Base-by-base conservation (phyloP, 352 stramenopile genomes). In the Blastocystis sp. region DNA sequence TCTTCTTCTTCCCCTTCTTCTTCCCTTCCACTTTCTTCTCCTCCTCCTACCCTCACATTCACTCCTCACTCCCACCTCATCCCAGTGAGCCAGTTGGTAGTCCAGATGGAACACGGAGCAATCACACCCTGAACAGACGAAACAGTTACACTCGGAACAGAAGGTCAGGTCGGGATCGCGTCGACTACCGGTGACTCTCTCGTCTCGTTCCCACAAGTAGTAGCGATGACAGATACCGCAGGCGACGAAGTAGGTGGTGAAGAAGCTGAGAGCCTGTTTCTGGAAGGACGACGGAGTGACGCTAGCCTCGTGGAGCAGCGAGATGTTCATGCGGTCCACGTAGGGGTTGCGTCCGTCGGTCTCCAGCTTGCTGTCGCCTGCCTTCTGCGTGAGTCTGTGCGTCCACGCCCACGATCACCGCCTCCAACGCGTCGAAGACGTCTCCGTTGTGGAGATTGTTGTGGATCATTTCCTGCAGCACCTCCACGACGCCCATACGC, bases 131-230 rank as follows among this genome's bases (percentile, higher is more conserved):
- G 91, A 93, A 88, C 96, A 98, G 9, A 98, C 96, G 77, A 97
- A 94, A 87, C 95, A 98, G 89, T 98, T 97, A 89, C 94, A 98
- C 90, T 98, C 96, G 44, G 91, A 90, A 87, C 96, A 98, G 88
- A 97, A 98, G 78, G 94, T 95, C 56, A 93, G 95, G 87, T 96
- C 91, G 63, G 24, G 8, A 38, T 78, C 44, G 3, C 32, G 18
- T 29, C 49, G 24, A 46, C 67, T 78, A 78, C 48, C 4, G 16
- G 3, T 78, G 9, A 78, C 44, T 32, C 48, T 21, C n/a, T 9
- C 27, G 6, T 93, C 92, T 59, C 93, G 94, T 88, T 96, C 92
- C 87, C 96, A 97, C 0, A 93, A 97, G 88, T 96, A 98, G 29
- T 93, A 94, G 14, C 92, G 89, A 32, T 96, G 90, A 89, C 95